A percentile compares a stretch with the other conserved stretches of the same genome.
Evolutionary conservation across 108 stramenopile species (phyloP).

Genomic region (Nannochloropsis gaditana): DNA sequence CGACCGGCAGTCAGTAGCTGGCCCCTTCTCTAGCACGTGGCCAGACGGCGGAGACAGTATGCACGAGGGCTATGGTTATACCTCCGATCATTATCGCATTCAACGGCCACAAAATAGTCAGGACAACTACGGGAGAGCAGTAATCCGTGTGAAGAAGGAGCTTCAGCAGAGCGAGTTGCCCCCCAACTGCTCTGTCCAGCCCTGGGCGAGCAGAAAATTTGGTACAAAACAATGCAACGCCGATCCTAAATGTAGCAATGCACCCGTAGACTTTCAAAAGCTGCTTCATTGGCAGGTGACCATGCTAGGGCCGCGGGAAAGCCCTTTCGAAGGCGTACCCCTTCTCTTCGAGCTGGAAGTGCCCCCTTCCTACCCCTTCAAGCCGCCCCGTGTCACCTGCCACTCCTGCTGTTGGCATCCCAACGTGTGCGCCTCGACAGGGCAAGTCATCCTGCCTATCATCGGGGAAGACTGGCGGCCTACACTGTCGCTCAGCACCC

Average conservation of each 20-base stretch:
- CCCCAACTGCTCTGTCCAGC: background rate
- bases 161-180: slow-evolving; percentile 7
- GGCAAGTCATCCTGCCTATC: slow-evolving; percentile 14
- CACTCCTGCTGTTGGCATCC: slow-evolving; percentile 19
- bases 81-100: background rate
- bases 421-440: background rate
- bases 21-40: too few species aligned
- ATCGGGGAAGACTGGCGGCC: slow-evolving; percentile 1
- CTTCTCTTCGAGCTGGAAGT: slow-evolving; percentile 4
- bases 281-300: background rate
- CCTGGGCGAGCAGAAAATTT: background rate
- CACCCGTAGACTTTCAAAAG: background rate
- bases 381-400: background rate
- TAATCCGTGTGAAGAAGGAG: background rate
- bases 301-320: background rate
- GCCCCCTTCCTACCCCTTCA: background rate
- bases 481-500: background rate
- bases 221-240: too few species aligned
- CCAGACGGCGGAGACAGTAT: background rate
- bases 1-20: too few species aligned
- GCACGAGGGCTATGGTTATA: background rate
- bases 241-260: too few species aligned
- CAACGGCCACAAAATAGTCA: background rate
- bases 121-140: background rate
- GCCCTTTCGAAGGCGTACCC: slow-evolving; percentile 1